phyloP scores from a whole-genome alignment of 2,329 filamentous ascomycete genomes.

The Mycosphaerella sp. region DNA sequence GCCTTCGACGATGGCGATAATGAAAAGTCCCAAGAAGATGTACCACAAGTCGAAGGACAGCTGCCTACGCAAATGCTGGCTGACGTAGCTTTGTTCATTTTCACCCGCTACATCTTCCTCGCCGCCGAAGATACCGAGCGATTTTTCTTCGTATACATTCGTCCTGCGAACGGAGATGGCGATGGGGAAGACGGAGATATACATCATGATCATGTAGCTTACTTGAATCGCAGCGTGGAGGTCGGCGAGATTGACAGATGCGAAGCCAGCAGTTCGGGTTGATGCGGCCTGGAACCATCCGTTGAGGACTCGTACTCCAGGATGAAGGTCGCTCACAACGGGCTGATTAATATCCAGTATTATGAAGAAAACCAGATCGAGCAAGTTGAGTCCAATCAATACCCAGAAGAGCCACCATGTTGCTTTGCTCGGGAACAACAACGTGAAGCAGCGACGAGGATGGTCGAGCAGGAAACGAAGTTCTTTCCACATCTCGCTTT shows the following conservation, averaged over 20 bases:
- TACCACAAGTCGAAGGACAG: conserved; percentile 98
- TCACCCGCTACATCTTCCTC: conserved; percentile 48
- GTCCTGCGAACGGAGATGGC: conserved; percentile 90
- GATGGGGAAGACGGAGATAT: conserved; percentile 94
- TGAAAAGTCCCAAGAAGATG: conserved; percentile 86
- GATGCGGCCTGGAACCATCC: conserved; percentile 86
- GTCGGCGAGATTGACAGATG: conserved; percentile 67
- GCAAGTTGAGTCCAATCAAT: conserved; percentile 69
- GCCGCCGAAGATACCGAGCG: conserved; percentile 64
- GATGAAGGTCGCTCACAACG: conserved; percentile 60
- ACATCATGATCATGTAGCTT: conserved; percentile 98
- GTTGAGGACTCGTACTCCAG: conserved; percentile 71
- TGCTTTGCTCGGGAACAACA: conserved; percentile 81
- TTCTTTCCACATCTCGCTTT: conserved; percentile 78
- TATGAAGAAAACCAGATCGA: conserved; percentile 87
- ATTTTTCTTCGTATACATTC: conserved; percentile 93
- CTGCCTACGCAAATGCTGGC: conserved; percentile 84
- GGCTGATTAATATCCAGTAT: conserved; percentile 77
- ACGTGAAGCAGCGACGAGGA: conserved; percentile 89
- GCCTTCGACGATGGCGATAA: conserved; percentile 86
- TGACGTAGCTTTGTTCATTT: conserved; percentile 72
- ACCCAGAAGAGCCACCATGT: conserved; percentile 97
- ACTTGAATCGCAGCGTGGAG: conserved; percentile 90
- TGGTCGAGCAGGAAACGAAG: conserved; percentile 87
- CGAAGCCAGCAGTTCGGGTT: conserved; percentile 86